Conservation (phyloP, 805 yeast genomes). For the Cyberlindnera mycetangii region DNA sequence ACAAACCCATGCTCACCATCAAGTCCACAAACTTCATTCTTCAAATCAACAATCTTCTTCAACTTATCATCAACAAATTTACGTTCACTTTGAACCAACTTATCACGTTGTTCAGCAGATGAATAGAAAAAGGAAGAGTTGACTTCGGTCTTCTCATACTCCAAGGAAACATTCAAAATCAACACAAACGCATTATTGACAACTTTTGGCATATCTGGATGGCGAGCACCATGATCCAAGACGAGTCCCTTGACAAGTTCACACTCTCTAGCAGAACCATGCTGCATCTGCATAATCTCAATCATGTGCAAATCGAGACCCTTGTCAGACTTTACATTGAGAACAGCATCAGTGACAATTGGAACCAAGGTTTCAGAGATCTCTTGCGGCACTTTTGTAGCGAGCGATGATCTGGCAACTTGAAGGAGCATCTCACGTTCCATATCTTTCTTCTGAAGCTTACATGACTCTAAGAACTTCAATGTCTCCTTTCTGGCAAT, state of each 20-base stretch:
- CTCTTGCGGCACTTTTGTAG: constrained; percentile 80
- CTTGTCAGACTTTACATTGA: constrained; percentile 62
- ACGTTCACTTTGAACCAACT: constrained; percentile 89
- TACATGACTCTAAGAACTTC: constrained; percentile 65
- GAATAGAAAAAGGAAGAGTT: constrained; percentile 95
- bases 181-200: constrained; percentile 81
- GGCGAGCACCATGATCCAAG: constrained; percentile 97
- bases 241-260: constrained; percentile 84
- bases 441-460: constrained; percentile 43
- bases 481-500: constrained; percentile 76
- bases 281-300: constrained; percentile 98
- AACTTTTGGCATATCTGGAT: constrained; percentile 96
- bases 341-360: constrained; percentile 93
- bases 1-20: constrained; percentile 79
- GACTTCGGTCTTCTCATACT: constrained; percentile 96
- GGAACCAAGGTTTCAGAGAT: constrained; percentile 83
- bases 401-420: constrained; percentile 85
- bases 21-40: constrained; percentile 84
- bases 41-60: constrained; percentile 85
- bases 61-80: constrained; percentile 92
- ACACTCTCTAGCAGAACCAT: constrained; percentile 80
- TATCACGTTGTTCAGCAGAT: constrained; percentile 93
- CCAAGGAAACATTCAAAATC: constrained; percentile 89
- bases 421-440: constrained; percentile 88
- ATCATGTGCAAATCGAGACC: constrained; percentile 90